Base-by-base conservation (phyloP, 2,329 filamentous ascomycete species). In the Leptographium flavum region DNA sequence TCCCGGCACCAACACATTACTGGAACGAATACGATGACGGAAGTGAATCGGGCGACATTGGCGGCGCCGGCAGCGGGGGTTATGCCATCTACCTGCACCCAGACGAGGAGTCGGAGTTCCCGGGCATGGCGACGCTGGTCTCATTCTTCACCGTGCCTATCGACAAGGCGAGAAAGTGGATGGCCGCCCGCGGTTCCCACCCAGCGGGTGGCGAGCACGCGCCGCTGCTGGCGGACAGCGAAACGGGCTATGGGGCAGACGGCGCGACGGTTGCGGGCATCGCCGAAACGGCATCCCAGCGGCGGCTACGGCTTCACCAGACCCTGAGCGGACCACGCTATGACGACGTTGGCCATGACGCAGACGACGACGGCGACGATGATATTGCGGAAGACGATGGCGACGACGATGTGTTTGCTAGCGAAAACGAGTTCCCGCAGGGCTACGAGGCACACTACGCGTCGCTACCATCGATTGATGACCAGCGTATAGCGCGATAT, bases 11-110 rank as follows among this genome's bases (percentile, higher is more conserved):
- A 42, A 55, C 62, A 15, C 65, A 67, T 39, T 92, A 90, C 57
- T 93, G 86, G 85, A 90, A 85, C 60, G 86, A 93, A 59, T 92
- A 90, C 59, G 86, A 93, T 53, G 66, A 88, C 57, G 83, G 83
- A 9, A 87, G 85, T 57, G 83, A 87, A 45, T 65, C 63, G 3
- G 73, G 70, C 42, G 76, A 71, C 3, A 63, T 70, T 14, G 65
- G 63, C 5, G 72, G 69, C 33, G 74, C 70, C 2, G 64, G 70
- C 13, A 70, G 77, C 37, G 71, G 74, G 31, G 73, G 71, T 27
- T 92, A 87, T 59, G 71, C 76, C 38, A 79, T 92, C 52, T 87
- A 85, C 55, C 67, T 90, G 48, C 73, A 88, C 56, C 83, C 84
- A 0, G 72, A 85, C 52, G 74, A 74, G 1, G 66, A 71, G 10